Percentiles rank a stretch among this genome's conserved stretches.
phyloP scores from a whole-genome alignment of 768 basidiomycete genomes.

The Mycena venus region DNA sequence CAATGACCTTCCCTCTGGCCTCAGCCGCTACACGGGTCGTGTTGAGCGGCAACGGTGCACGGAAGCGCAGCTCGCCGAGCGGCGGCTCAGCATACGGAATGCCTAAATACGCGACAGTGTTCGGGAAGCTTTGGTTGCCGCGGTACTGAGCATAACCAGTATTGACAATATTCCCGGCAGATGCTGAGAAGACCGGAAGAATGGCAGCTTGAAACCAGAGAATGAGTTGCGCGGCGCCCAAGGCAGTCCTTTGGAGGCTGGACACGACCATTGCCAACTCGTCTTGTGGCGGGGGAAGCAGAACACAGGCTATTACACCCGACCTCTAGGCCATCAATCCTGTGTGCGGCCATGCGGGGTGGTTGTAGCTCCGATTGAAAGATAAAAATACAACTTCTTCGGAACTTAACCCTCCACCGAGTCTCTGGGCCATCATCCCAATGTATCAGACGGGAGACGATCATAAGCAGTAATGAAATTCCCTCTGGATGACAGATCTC shows the following conservation, averaged over 20 bases:
- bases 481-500: too few relatives aligned
- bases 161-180: constrained; percentile 54
- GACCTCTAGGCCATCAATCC: too few relatives aligned
- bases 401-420: too few relatives aligned
- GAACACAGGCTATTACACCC: too few relatives aligned
- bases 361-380: too few relatives aligned
- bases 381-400: too few relatives aligned
- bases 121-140: constrained; percentile 64
- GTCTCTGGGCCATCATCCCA: too few relatives aligned
- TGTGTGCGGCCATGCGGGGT: too few relatives aligned
- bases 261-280: background rate
- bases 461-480: too few relatives aligned
- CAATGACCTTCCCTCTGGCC: constrained; percentile 55
- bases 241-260: background rate
- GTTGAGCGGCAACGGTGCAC: constrained; percentile 68
- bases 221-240: background rate
- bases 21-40: constrained; percentile 55
- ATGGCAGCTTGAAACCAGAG: background rate
- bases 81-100: constrained; percentile 74
- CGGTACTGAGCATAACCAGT: constrained; percentile 71
- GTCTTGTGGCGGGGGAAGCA: background rate
- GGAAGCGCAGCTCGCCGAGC: constrained; percentile 63
- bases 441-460: too few relatives aligned
- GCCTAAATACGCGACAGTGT: constrained; percentile 70
- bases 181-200: background rate